Conservation (phyloP, 495 filamentous ascomycete genomes). For the Collariella sp. region DNA sequence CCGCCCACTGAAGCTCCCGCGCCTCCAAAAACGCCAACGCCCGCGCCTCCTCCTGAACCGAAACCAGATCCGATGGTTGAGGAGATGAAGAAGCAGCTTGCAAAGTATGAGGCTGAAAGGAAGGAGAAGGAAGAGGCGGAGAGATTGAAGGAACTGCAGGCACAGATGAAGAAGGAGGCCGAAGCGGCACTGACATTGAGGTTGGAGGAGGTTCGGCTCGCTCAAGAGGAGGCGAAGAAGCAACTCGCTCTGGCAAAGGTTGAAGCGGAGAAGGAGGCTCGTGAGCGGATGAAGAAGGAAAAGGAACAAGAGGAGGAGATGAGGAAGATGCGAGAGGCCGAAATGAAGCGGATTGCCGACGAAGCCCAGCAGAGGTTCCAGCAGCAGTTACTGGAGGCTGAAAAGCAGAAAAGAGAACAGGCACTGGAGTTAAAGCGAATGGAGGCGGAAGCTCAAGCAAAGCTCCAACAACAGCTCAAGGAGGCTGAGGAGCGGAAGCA, state of each 20-base stretch:
- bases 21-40: conserved; percentile 26
- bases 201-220: conserved; percentile 35
- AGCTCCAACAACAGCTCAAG: conserved; percentile 32
- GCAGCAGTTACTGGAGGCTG: conserved; percentile 28
- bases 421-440: conserved; percentile 27
- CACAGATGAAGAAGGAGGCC: conserved; percentile 36
- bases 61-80: conserved; percentile 40
- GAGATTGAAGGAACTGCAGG: conserved; percentile 37
- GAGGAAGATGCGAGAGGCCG: conserved; percentile 29
- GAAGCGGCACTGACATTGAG: conserved; percentile 28
- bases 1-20: conserved; percentile 38
- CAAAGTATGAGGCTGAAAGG: conserved; percentile 25
- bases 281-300: conserved; percentile 30
- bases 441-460: conserved; percentile 30
- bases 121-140: conserved; percentile 31
- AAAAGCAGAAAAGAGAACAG: conserved; percentile 29
- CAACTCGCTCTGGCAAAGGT: conserved; percentile 33
- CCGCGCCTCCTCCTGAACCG: conserved; percentile 27
- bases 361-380: conserved; percentile 37
- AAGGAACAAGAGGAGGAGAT: conserved; percentile 25
- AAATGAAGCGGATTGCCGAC: conserved; percentile 31
- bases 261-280: conserved; percentile 37
- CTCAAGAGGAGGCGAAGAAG: conserved; percentile 29
- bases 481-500: conserved; percentile 41
- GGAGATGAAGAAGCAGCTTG: conserved; percentile 31